phyloP scores from a whole-genome alignment of 768 basidiomycete species.

The Fomitopsis serialis region DNA sequence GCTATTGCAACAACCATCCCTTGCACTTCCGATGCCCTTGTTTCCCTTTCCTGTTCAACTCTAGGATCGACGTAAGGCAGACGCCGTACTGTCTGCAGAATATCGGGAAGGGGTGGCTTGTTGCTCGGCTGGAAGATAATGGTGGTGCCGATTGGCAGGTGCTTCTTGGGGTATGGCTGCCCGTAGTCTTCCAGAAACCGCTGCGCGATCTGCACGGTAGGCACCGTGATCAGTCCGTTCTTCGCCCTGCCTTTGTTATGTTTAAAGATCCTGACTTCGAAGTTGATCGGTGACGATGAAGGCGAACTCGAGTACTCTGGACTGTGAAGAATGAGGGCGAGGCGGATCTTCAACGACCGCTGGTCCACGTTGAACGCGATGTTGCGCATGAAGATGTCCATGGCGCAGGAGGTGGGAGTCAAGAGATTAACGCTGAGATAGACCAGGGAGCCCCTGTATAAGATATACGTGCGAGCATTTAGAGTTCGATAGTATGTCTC shows the following conservation, averaged over 20 bases:
- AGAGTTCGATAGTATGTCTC: too few relatives aligned
- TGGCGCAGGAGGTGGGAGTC: slow-evolving; percentile 1
- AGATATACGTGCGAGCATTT: background rate
- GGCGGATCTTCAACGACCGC: slow-evolving; percentile 18
- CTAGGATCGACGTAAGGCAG: slow-evolving; percentile 39
- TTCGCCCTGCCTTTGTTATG: slow-evolving; percentile 4
- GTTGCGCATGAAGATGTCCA: slow-evolving; percentile 30
- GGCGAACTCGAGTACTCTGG: slow-evolving; percentile 29
- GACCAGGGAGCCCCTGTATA: background rate
- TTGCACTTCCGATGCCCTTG: slow-evolving; percentile 26
- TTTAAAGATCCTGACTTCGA: slow-evolving; percentile 46
- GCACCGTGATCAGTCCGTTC: slow-evolving; percentile 42
- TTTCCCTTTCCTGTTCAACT: slow-evolving; percentile 29
- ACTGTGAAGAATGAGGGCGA: slow-evolving; percentile 44
- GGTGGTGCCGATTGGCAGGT: slow-evolving; percentile 26
- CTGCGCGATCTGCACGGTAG: slow-evolving; percentile 31
- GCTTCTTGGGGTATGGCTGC: slow-evolving; percentile 8
- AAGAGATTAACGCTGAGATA: background rate
- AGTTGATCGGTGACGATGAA: slow-evolving; percentile 40
- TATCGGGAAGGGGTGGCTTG: slow-evolving; percentile 11
- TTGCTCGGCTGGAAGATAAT: slow-evolving; percentile 23
- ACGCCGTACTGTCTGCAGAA: slow-evolving; percentile 29
- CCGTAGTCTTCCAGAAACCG: slow-evolving; percentile 41
- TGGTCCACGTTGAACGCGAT: slow-evolving; percentile 15
- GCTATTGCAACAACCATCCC: slow-evolving; percentile 25